These are phyloP conservation scores for Aspergillus bertholletiae DNA, from an alignment of 495 filamentous ascomycete genomes.

Conservation along the genomic window DNA sequence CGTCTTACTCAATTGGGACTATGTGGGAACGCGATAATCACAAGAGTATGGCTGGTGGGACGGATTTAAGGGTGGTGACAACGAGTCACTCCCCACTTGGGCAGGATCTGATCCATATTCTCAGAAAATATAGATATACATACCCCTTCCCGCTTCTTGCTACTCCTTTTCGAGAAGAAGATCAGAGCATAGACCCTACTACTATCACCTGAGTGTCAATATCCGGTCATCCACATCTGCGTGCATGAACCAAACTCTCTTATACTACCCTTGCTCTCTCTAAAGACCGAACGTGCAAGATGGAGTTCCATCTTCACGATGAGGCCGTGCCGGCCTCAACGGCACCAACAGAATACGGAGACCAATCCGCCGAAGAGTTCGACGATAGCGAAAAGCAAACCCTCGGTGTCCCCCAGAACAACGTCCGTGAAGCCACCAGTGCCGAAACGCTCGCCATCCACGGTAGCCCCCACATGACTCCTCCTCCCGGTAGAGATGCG, in stretches of 20 bases:
- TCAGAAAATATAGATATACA: neutral
- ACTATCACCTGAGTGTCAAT: neutral
- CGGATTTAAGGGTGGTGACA: neutral
- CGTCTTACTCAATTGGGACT: neutral
- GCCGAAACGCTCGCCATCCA: neutral
- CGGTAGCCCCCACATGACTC: neutral
- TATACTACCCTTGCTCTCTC: neutral
- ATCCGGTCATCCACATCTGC: neutral
- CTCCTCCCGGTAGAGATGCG: neutral
- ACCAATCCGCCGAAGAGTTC: neutral
- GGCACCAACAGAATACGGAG: neutral
- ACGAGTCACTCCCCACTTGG: neutral
- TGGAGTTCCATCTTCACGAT: neutral
- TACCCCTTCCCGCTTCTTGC: neutral
- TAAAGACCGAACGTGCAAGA: neutral
- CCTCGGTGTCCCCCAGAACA: neutral
- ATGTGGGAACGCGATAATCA: neutral
- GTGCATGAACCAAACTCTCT: neutral
- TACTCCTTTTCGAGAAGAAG: neutral
- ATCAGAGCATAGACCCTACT: too few relatives aligned
- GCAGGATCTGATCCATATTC: neutral
- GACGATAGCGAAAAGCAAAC: neutral
- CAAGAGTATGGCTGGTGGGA: neutral
- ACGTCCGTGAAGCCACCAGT: neutral
- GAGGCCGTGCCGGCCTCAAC: neutral